phyloP scores from a whole-genome alignment of 352 stramenopile genomes.

The Globisporangium parvum region DNA sequence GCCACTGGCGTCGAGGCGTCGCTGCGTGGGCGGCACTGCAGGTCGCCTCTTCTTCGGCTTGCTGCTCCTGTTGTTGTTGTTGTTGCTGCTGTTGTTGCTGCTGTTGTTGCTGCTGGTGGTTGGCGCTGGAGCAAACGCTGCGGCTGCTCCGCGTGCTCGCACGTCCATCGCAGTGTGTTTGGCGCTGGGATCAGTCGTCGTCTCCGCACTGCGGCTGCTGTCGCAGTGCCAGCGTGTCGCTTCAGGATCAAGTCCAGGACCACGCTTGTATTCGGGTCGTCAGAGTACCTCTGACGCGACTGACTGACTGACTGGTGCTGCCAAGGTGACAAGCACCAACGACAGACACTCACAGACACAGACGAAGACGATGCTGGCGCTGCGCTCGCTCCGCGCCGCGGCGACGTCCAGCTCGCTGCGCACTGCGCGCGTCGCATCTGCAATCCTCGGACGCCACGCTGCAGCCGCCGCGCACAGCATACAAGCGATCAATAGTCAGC shows the following conservation, averaged over 20 bases:
- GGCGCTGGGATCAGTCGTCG: background rate
- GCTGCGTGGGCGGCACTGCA: background rate
- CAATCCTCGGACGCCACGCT: background rate
- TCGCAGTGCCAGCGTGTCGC: background rate
- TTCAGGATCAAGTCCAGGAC: background rate
- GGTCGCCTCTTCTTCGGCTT: background rate
- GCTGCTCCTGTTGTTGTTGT: background rate
- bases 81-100: no score
- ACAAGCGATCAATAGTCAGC: background rate
- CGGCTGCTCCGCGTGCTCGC: background rate
- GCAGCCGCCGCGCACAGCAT: no score
- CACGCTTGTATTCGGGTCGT: background rate
- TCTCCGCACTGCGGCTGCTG: background rate
- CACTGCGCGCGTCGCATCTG: background rate
- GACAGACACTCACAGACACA: no score
- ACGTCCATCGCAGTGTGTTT: background rate
- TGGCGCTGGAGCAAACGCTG: no score
- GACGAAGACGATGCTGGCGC: background rate
- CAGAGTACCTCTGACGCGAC: no score
- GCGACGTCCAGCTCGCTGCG: background rate
- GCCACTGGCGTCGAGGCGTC: background rate
- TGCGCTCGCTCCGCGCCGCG: background rate
- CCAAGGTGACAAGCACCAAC: background rate
- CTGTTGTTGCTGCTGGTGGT: no score
- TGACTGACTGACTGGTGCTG: background rate